Evolutionary conservation across 176 grass and related monocot species (phyloP), one percentile per base, ranked within the genome.

Genomic region (Leersia perrieri): DNA sequence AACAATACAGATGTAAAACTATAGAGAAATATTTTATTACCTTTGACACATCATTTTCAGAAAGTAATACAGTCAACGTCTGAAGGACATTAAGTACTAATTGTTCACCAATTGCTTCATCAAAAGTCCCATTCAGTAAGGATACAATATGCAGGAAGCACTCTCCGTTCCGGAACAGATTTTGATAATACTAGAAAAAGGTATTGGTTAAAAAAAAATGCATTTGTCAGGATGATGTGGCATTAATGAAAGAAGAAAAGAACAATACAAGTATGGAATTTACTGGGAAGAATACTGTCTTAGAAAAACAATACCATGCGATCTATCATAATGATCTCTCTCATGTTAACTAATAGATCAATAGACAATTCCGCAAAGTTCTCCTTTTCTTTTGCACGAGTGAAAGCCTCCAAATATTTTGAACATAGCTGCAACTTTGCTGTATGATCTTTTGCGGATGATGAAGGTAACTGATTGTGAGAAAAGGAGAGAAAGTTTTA

Each of bases 71-170:
- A 16, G 92, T 93, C 77, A 98, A 63, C 11, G 95, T 98, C 73
- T 93, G 83, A 75, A 98, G 92, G 73, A 92, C 86, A 87, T 98
- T 98, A 86, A 93, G 90, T 60, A 98, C 88, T 68, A 98, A 87
- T 41, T 89, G 86, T 84, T 98, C 90, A 28, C 88, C 95, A 79
- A 81, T 82, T 66, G 68, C 63, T 84, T 91, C 95, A 91, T 93
- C 86, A 72, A 98, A 89, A n/a, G 82, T 89, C 71, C 92, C 92
- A 87, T 93, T 95, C 82, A 98, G 85, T 73, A 98, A 80, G 83
- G 95, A 98, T 67, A 98, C 88, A 63, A 98, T 87, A 80, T 98
- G 95, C 61, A 98, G 86, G 88, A 98, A 98, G 75, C 95, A 98
- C 79, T 95, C 95, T 33, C 92, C 95, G 14, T 87, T 76, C 80